Evolutionary conservation across 2,329 filamentous ascomycete species (phyloP).

Genomic region (Colletotrichum neosansevieriae): DNA sequence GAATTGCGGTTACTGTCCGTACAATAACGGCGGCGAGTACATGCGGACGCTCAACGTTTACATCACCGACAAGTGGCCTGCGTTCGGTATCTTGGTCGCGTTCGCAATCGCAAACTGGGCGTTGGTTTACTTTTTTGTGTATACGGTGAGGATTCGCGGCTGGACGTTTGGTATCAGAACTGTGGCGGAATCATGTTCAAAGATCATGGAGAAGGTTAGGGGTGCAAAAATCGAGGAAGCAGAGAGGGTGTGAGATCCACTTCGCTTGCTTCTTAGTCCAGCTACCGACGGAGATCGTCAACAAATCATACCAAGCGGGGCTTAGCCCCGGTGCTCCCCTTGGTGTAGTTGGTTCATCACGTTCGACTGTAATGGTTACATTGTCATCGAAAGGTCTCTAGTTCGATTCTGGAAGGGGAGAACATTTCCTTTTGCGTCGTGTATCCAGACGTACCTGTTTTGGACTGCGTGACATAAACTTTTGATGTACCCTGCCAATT

Average conservation of each 20-base stretch:
- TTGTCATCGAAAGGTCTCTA: constrained; percentile 26
- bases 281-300: accelerated
- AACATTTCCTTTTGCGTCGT: background rate
- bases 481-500: too few species aligned
- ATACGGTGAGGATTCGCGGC: constrained; percentile 75
- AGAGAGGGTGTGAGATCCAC: background rate
- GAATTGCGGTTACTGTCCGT: constrained; percentile 79
- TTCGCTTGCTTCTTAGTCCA: background rate
- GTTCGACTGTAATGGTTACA: constrained; percentile 30
- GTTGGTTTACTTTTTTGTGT: constrained; percentile 83
- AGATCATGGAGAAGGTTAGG: background rate
- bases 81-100: constrained; percentile 77
- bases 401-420: constrained; percentile 32
- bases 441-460: background rate
- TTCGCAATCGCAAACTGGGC: constrained; percentile 79
- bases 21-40: constrained; percentile 69
- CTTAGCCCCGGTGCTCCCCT: constrained; percentile 15
- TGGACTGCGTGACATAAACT: too few species aligned
- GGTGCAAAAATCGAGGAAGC: background rate
- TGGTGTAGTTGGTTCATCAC: constrained; percentile 33
- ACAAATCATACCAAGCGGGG: constrained; percentile 11
- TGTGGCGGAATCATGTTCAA: background rate
- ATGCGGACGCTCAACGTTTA: constrained; percentile 66
- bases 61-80: constrained; percentile 71
- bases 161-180: constrained; percentile 73